Evolutionary conservation across 2,329 filamentous ascomycete species (phyloP).

Genomic region (Alternaria incomplexa): DNA sequence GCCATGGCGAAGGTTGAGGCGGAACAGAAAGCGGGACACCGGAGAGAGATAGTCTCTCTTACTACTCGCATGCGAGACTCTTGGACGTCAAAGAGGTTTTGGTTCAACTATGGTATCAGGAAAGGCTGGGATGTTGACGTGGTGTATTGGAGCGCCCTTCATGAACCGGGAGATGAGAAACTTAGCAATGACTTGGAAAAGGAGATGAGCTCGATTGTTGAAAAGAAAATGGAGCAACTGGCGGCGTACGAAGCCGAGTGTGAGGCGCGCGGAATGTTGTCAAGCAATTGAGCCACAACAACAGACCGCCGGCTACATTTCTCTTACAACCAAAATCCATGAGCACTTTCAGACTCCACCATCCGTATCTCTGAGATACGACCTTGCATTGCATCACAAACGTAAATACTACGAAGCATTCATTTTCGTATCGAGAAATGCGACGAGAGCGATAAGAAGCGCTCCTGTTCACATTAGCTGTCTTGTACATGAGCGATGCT

Average conservation of each 20-base stretch:
- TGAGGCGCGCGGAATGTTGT: not conserved
- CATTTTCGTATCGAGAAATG: not conserved
- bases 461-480: no score
- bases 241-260: not conserved
- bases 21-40: no score
- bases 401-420: not conserved
- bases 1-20: not conserved
- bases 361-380: no score
- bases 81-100: not conserved
- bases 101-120: not conserved
- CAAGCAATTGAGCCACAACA: no score
- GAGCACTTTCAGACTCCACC: no score
- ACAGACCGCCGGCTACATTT: no score
- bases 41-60: not conserved
- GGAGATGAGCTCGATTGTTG: not conserved
- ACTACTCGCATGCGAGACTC: not conserved
- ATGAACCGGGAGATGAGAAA: not conserved
- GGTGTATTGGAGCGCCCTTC: not conserved
- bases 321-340: no score
- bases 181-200: not conserved
- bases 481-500: no score
- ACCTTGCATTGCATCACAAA: no score
- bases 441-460: not conserved
- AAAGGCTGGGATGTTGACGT: not conserved
- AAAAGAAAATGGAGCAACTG: not conserved